Evolutionary conservation across 2,329 filamentous ascomycete species (phyloP).

Genomic region (Clonostachys solani): DNA sequence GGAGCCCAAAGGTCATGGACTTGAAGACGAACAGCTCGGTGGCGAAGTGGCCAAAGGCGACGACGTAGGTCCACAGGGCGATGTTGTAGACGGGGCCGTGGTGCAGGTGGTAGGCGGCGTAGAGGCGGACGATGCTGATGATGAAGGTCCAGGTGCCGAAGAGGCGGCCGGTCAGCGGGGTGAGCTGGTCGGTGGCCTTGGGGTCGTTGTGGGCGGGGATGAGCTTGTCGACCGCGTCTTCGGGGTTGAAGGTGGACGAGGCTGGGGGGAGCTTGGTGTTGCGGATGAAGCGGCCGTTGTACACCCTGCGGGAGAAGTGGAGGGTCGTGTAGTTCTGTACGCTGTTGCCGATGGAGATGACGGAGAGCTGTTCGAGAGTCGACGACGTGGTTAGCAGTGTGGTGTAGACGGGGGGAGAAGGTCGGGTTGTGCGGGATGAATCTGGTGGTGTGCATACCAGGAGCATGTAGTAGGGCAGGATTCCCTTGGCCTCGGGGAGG

Average conservation of each 20-base stretch:
- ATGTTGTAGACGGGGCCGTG: constrained; percentile 73
- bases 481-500: constrained; percentile 45
- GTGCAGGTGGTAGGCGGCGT: constrained; percentile 78
- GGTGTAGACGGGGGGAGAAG: neutral
- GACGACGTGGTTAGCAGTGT: neutral
- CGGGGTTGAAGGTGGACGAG: constrained; percentile 38
- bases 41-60: constrained; percentile 74
- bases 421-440: neutral
- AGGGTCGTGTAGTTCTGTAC: constrained; percentile 79
- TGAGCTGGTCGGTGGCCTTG: constrained; percentile 56
- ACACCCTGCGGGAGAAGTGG: constrained; percentile 81
- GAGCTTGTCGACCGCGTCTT: constrained; percentile 49
- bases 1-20: constrained; percentile 61
- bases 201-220: constrained; percentile 30
- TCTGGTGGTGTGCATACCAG: constrained; percentile 32
- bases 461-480: constrained; percentile 56
- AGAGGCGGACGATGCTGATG: constrained; percentile 71
- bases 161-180: constrained; percentile 70
- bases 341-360: constrained; percentile 80
- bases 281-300: constrained; percentile 60
- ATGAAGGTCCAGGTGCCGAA: constrained; percentile 89
- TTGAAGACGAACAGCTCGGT: constrained; percentile 79
- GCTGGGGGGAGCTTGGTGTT: constrained; percentile 39
- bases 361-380: constrained; percentile 58
- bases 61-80: constrained; percentile 74